Evolutionary conservation across 2,329 filamentous ascomycete species (phyloP).

Genomic region (Pestalotiopsis sp.): DNA sequence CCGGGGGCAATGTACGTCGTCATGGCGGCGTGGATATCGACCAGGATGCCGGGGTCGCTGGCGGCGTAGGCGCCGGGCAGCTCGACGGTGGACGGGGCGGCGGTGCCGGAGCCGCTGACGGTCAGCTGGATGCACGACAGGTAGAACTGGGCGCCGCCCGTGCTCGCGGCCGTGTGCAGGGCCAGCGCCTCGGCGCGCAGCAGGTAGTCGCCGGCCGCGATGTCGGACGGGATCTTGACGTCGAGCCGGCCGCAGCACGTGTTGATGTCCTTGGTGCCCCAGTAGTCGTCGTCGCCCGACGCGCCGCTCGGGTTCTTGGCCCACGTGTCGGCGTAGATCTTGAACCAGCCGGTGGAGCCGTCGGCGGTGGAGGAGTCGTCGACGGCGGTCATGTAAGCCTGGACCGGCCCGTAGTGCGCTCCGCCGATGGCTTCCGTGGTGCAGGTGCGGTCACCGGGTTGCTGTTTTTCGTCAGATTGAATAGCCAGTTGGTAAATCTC

Average conservation of each 20-base stretch:
- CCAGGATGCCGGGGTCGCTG: conserved; percentile 46
- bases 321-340: conserved; percentile 53
- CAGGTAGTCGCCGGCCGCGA: conserved; percentile 44
- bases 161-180: conserved; percentile 34
- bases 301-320: conserved; percentile 20
- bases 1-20: conserved; percentile 46
- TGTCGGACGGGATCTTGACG: conserved; percentile 38
- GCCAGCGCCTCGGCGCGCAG: conserved; percentile 35
- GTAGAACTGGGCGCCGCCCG: conserved; percentile 35
- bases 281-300: conserved; percentile 48
- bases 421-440: conserved; percentile 54
- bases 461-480: conserved; percentile 27
- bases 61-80: conserved; percentile 44
- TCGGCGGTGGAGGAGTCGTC: conserved; percentile 47
- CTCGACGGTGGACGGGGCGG: conserved; percentile 29
- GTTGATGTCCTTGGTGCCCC: conserved; percentile 45
- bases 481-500: neutral
- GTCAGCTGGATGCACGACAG: conserved; percentile 35
- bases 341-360: conserved; percentile 50
- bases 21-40: conserved; percentile 49
- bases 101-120: conserved; percentile 32
- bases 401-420: conserved; percentile 56
- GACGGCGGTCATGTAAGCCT: conserved; percentile 55
- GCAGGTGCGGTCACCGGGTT: conserved; percentile 50
- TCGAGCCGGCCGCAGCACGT: conserved; percentile 38